Base-by-base conservation (phyloP, 2,329 filamentous ascomycete genomes). In the Botrytis squamosa region DNA sequence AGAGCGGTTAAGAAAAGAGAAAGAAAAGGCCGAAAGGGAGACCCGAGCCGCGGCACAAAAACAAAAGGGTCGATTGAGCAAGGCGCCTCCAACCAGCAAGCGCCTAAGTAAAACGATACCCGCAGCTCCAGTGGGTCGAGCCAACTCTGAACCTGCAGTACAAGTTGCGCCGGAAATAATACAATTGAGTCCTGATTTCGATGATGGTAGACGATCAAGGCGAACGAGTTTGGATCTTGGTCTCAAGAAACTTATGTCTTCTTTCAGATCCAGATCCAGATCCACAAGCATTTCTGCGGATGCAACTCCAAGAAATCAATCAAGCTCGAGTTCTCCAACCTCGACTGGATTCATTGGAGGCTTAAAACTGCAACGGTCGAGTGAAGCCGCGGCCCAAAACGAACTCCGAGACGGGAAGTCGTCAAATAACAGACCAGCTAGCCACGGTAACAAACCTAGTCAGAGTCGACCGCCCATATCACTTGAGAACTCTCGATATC, bases 21-120 rank as follows among this genome's bases (percentile, higher is more conserved):
- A 78, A 78, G 12, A 82, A 81, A 66, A 81, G 84, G 70, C 83
- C 76, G 80, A 86, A 29, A 86, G 76, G 72, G 79, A 60, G 80
- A 82, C 29, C 81, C 66, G 38, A 49, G 66, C 59, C 44, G 72
- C 67, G 36, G 60, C 36, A 63, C 66, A 52, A 20, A 73, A 57
- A 59, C 59, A 63, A 40, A 67, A 59, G 29, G 80, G 79, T 62
- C 78, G 80, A 40, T 76, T 83, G 71, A 79, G 77, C 72, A 80
- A 83, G 75, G 40, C 78, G 70, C 75, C 77, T 22, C 78, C 79
- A 46, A 74, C 75, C n/a, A 76, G 75, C 62, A 77, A 77, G 40
- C 71, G 63, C 36, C n/a, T 40, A 40, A 62, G 52, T 42, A 68
- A 60, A 33, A 57, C 63, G 10, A 33, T 46, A 8, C 57, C 72